A percentile compares a stretch with the other conserved stretches of the same genome.
Conservation (phyloP, 1,284 basidiomycete species). For the Mycena sp. region DNA sequence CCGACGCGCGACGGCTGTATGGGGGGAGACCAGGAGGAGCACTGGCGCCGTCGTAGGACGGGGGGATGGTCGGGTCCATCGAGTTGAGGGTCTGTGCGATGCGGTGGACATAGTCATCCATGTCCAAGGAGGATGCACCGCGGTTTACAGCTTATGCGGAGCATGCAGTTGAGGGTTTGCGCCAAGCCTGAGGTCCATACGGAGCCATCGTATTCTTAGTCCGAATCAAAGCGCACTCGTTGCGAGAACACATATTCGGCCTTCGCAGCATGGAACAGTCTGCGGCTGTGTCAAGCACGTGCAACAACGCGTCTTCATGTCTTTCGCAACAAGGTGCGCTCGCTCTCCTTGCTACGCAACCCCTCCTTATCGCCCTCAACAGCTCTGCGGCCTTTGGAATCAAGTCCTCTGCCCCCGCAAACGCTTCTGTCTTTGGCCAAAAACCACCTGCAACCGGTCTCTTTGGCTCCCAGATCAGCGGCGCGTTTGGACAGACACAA, state of each 20-base stretch:
- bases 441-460: conserved; percentile 6
- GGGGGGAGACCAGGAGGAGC: conserved; percentile 4
- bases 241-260: too few relatives aligned
- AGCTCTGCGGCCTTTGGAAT: conserved; percentile 53
- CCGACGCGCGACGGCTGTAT: conserved; percentile 16
- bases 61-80: conserved; percentile 27
- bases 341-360: neutral
- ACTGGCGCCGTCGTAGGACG: conserved; percentile 7
- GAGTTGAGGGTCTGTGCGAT: conserved; percentile 24
- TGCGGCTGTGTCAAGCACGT: too few relatives aligned
- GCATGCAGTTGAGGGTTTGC: too few relatives aligned
- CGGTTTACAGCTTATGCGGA: too few relatives aligned
- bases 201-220: too few relatives aligned
- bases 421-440: conserved; percentile 47
- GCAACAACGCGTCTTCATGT: too few relatives aligned
- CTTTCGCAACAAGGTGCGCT: conserved; percentile 40
- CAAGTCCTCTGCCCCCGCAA: conserved; percentile 46
- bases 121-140: conserved; percentile 1
- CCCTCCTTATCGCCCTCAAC: neutral
- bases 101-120: conserved; percentile 29
- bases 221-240: too few relatives aligned
- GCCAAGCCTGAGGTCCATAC: too few relatives aligned
- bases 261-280: too few relatives aligned
- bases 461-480: conserved; percentile 36
- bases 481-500: conserved; percentile 34